These are phyloP conservation scores for Microascus cirrosus DNA, from an alignment of 2,329 filamentous ascomycete genomes.

Conservation along the genomic window DNA sequence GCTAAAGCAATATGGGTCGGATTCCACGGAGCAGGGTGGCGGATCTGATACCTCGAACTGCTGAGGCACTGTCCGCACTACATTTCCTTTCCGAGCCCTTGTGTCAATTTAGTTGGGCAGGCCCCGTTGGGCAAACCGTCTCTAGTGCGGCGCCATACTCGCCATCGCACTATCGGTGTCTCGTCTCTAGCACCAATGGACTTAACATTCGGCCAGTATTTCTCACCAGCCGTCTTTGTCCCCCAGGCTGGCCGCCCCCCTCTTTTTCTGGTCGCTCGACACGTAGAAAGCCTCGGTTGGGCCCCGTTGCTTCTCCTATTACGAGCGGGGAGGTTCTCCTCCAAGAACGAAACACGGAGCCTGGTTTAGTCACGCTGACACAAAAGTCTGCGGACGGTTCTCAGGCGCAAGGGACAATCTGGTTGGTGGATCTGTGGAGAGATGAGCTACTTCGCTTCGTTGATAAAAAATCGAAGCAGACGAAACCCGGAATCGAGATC, in stretches of 20 bases:
- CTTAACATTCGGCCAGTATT: not conserved
- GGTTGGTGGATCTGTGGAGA: not conserved
- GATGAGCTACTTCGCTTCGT: not conserved
- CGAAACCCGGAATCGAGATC: not conserved
- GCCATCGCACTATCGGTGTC: too few relatives aligned
- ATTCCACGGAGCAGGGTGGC: not conserved
- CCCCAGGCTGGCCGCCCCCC: not conserved
- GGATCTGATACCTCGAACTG: not conserved
- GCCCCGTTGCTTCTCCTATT: not conserved
- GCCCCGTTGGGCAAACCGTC: not conserved
- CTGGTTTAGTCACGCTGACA: not conserved
- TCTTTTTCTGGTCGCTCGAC: not conserved
- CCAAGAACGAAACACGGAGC: not conserved
- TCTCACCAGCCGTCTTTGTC: not conserved
- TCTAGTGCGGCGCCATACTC: not conserved
- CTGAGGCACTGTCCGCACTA: not conserved
- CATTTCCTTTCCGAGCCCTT: not conserved
- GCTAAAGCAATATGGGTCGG: not conserved
- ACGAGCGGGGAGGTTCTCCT: not conserved
- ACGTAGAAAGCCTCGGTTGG: not conserved
- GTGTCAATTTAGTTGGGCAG: not conserved
- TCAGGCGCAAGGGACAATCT: not conserved
- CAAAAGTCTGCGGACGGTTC: not conserved
- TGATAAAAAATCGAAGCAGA: not conserved
- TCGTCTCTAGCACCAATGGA: too few relatives aligned